Evolutionary conservation across 2,329 filamentous ascomycete genomes (phyloP), one percentile per base, ranked within the genome.

Genomic region (Cladophialophora carrionii): DNA sequence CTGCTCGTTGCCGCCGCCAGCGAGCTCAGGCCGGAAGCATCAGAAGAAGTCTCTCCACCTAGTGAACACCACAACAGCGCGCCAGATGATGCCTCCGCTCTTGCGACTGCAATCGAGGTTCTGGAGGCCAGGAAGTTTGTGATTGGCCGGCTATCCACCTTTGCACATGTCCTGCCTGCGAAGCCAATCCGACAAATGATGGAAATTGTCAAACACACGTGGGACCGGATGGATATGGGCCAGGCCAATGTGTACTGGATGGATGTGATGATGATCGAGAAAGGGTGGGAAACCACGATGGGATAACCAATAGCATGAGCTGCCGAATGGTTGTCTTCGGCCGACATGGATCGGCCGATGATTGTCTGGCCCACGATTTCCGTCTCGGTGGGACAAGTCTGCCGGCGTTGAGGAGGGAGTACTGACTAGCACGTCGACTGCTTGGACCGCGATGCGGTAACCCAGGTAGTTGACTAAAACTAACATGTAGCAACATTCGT

Each of bases 251-350:
- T 78, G 3, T 85, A 84, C 72, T 85, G 83, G 83, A 78, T 85
- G 70, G 82, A 85, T 71, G 78, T 85, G 5, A 83, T 84, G 80
- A 81, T 83, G n/a, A n/a, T n/a, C 68, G 82, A 85, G 24, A 83
- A 82, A 64, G 80, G 82, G 8, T 85, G 82, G 82, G 81, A 85
- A 72, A 85, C 83, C 14, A 80, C 85, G 29, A 82, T 84, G 79
- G 82, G 80, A 22, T 81, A 64, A 67, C 14, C 31, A 4, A 7
- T 7, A 41, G 34, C 41, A 37, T 22, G 17, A 32, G 37, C 32
- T 32, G 54, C 14, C 12, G n/a, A n/a, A n/a, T n/a, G n/a, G n/a
- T n/a, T n/a, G n/a, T n/a, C n/a, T n/a, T n/a, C n/a, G n/a, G n/a
- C n/a, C n/a, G n/a, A n/a, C n/a, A n/a, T n/a, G n/a, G n/a, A n/a